Conservation (phyloP, 352 stramenopile genomes). For the Phytophthora kernoviae region DNA sequence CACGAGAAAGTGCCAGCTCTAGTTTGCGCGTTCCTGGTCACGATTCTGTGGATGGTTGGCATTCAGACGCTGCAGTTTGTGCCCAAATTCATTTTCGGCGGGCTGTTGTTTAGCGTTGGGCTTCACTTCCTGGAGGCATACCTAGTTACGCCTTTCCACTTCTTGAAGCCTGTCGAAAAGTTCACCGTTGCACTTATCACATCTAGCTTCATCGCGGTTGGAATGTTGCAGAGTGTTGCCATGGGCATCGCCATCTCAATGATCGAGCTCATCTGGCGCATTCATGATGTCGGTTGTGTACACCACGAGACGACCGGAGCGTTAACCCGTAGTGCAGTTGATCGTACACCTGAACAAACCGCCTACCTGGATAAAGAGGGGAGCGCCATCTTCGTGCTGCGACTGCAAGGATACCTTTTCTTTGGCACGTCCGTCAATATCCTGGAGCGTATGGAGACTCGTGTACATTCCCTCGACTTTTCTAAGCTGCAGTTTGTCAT, state of each 20-base stretch:
- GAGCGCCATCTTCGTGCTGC: constrained; percentile 70
- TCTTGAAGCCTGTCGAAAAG: constrained; percentile 74
- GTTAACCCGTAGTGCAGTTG: constrained; percentile 67
- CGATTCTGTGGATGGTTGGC: constrained; percentile 65
- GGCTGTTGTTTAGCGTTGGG: constrained; percentile 72
- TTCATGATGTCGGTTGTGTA: constrained; percentile 79
- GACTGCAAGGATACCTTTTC: constrained; percentile 81
- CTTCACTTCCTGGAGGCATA: constrained; percentile 84
- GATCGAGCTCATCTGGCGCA: constrained; percentile 78
- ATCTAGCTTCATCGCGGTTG: constrained; percentile 69
- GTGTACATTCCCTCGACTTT: constrained; percentile 63
- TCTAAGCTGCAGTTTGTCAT: constrained; percentile 65
- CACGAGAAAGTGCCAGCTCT: constrained; percentile 79
- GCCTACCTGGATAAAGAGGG: constrained; percentile 59
- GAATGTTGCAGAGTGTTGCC: constrained; percentile 74
- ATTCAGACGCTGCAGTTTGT: constrained; percentile 76
- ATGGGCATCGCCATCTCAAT: constrained; percentile 83
- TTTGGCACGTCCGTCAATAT: constrained; percentile 86
- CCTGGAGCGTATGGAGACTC: constrained; percentile 73
- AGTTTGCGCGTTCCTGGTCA: constrained; percentile 60
- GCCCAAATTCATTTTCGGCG: constrained; percentile 85
- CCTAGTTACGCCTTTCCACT: constrained; percentile 69
- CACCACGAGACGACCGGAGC: constrained; percentile 75
- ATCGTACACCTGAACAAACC: constrained; percentile 66
- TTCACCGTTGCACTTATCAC: constrained; percentile 71